phyloP scores from a whole-genome alignment of 2,329 filamentous ascomycete genomes.

The Cordyceps pruinosa region DNA sequence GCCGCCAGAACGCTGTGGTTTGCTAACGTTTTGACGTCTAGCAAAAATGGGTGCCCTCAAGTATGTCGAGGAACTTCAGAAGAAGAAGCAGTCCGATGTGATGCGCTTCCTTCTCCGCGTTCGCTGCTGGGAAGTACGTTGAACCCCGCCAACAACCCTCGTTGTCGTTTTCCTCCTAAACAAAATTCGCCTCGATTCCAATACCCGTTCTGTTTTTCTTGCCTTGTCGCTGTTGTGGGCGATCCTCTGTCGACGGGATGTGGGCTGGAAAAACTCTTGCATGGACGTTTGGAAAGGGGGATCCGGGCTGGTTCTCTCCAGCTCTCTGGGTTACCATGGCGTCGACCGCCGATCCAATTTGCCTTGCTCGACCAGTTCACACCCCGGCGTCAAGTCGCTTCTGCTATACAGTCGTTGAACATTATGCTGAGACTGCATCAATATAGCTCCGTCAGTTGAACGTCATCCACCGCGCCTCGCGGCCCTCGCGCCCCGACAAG shows the following conservation, averaged over 20 bases:
- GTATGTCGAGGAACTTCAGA: conserved; percentile 99
- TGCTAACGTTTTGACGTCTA: conserved; percentile 28
- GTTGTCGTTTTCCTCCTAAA: conserved; percentile 17
- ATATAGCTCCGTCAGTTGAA: conserved; percentile 99
- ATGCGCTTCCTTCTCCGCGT: conserved; percentile 99
- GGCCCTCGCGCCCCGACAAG: conserved; percentile 98
- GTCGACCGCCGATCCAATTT: not conserved
- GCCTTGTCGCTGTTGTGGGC: conserved; percentile 8
- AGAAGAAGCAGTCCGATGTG: conserved; percentile 99
- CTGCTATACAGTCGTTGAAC: conserved; percentile 99
- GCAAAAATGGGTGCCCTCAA: conserved; percentile 98
- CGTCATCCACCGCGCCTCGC: conserved; percentile 98
- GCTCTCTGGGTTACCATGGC: not conserved
- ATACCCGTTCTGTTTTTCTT: conserved; percentile 1
- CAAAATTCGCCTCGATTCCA: conserved; percentile 12
- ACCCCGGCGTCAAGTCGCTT: conserved; percentile 5
- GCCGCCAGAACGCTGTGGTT: no score
- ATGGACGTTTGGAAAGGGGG: not conserved
- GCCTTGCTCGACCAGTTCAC: not conserved
- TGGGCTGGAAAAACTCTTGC: not conserved
- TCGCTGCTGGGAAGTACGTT: conserved; percentile 99
- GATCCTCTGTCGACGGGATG: conserved; percentile 11
- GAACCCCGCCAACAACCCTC: conserved; percentile 28
- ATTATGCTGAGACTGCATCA: conserved; percentile 99
- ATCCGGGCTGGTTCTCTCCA: not conserved